phyloP scores from a whole-genome alignment of 371 early-diverging fungal genomes.

The Mucor racemosus region DNA sequence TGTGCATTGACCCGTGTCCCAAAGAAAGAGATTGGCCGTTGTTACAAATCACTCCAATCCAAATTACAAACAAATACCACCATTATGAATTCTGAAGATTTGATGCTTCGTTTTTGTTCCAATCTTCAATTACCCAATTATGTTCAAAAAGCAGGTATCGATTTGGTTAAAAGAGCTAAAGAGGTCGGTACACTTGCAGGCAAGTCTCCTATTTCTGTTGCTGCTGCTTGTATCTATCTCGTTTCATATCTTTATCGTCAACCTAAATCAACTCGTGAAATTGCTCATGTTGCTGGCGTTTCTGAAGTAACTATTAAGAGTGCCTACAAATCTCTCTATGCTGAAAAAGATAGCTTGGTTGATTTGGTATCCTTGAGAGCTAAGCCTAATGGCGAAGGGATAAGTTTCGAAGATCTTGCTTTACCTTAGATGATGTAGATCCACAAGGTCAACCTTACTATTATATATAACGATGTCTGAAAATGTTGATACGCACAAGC shows the following conservation, averaged over 20 bases:
- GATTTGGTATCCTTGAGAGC: conserved; percentile 54
- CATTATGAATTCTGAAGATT: conserved; percentile 76
- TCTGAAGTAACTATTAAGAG: conserved; percentile 91
- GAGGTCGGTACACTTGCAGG: conserved; percentile 86
- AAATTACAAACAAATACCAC: conserved; percentile 70
- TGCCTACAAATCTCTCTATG: conserved; percentile 78
- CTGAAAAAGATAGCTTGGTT: conserved; percentile 61
- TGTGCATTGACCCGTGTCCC: conserved; percentile 93
- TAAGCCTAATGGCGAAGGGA: conserved; percentile 44
- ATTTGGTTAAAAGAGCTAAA: conserved; percentile 76
- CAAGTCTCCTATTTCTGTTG: conserved; percentile 89
- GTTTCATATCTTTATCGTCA: conserved; percentile 73
- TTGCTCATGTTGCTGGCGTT: conserved; percentile 85
- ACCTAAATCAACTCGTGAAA: conserved; percentile 74
- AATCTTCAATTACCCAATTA: conserved; percentile 75
- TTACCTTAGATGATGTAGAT: conserved; percentile 32
- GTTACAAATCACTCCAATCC: conserved; percentile 78
- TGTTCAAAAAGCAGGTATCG: conserved; percentile 73
- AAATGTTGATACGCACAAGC: too few relatives aligned
- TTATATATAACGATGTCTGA: too few relatives aligned
- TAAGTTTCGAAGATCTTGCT: conserved; percentile 55
- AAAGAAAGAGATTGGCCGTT: conserved; percentile 90
- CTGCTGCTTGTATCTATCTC: conserved; percentile 91
- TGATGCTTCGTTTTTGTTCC: conserved; percentile 90
- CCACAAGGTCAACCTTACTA: neutral